These are phyloP conservation scores for Viola pubescens DNA, from an alignment of 441 rosid species.

Conservation along the genomic window DNA sequence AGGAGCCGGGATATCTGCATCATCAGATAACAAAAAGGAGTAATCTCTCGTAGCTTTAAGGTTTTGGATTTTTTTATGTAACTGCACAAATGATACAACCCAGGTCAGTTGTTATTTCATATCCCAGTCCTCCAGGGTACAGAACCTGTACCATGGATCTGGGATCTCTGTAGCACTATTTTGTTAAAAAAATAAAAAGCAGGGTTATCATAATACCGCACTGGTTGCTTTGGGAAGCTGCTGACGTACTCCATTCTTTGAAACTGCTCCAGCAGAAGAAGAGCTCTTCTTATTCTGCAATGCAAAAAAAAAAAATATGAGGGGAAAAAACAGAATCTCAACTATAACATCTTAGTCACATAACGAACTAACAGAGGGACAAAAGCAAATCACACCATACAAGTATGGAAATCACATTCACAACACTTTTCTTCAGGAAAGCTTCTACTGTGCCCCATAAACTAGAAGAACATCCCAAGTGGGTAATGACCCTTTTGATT, in stretches of 20 bases:
- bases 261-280: constrained; percentile 26
- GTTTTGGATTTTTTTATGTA: constrained; percentile 50
- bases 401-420: no score
- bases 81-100: constrained; percentile 28
- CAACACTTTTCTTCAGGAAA: no score
- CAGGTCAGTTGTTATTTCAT: constrained; percentile 8
- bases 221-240: constrained; percentile 33
- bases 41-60: constrained; percentile 77
- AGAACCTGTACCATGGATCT: no score
- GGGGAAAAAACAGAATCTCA: no score
- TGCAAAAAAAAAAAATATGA: constrained; percentile 16
- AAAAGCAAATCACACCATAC: background rate
- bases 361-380: background rate
- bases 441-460: no score
- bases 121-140: background rate
- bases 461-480: no score
- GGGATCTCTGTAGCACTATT: no score
- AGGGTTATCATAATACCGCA: constrained; percentile 32
- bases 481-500: no score
- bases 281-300: constrained; percentile 50
- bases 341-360: no score
- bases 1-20: constrained; percentile 54
- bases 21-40: constrained; percentile 79
- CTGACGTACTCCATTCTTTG: constrained; percentile 30
- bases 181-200: background rate